phyloP scores from a whole-genome alignment of 2,329 filamentous ascomycete genomes.

The Sporothrix protearum region DNA sequence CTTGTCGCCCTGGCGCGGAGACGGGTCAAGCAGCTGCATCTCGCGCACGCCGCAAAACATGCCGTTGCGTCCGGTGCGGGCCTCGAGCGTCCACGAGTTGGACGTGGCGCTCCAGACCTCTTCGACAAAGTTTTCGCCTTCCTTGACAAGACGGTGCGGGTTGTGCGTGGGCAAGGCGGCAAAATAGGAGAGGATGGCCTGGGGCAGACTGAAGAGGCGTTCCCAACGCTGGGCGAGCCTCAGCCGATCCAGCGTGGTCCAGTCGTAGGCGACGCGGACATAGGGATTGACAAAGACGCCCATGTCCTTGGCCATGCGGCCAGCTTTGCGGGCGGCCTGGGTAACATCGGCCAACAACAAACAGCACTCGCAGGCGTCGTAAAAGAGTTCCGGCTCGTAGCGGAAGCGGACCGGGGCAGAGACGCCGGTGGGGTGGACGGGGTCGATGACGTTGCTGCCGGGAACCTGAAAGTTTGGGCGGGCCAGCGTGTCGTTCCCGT shows the following conservation, averaged over 20 bases:
- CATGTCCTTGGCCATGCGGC: conserved; percentile 40
- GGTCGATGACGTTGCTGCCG: conserved; percentile 38
- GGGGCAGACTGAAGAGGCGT: conserved; percentile 41
- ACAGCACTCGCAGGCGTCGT: conserved; percentile 64
- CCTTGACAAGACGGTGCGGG: conserved; percentile 55
- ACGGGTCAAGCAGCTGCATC: conserved; percentile 41
- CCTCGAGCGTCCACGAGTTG: conserved; percentile 40
- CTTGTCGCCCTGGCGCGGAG: conserved; percentile 33
- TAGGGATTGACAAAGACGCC: conserved; percentile 73
- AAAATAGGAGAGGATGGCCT: conserved; percentile 51
- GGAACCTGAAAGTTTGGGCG: conserved; percentile 36
- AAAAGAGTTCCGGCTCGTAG: conserved; percentile 55
- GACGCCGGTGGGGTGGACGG: conserved; percentile 33
- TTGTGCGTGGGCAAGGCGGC: conserved; percentile 46
- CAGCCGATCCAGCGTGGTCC: conserved; percentile 55
- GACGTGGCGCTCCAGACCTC: conserved; percentile 45
- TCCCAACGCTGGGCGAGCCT: conserved; percentile 61
- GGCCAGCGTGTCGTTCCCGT: conserved; percentile 35
- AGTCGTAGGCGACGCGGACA: conserved; percentile 66
- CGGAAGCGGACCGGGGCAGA: conserved; percentile 52
- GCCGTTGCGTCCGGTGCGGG: conserved; percentile 47
- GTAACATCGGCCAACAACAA: conserved; percentile 52
- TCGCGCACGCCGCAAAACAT: conserved; percentile 55
- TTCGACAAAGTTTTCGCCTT: conserved; percentile 53
- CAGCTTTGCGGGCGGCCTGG: conserved; percentile 37